Evolutionary conservation across 805 yeast species (phyloP).

Genomic region (Starmerella ratchasimensis): DNA sequence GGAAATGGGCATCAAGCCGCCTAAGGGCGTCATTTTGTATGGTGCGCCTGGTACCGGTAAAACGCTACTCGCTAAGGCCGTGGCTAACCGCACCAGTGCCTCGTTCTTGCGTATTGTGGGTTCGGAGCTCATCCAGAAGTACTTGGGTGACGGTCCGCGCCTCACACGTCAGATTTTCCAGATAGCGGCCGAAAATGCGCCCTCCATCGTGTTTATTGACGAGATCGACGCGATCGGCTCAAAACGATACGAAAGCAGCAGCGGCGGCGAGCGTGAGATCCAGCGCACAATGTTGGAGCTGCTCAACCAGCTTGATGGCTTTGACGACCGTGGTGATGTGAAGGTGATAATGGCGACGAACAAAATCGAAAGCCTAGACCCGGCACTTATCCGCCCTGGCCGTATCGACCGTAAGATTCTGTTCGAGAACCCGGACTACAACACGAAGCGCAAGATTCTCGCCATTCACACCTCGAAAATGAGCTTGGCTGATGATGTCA

Average conservation of each 20-base stretch:
- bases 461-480: conserved; percentile 85
- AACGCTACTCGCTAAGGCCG: conserved; percentile 90
- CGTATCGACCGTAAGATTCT: conserved; percentile 91
- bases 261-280: conserved; percentile 95
- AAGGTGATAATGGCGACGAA: conserved; percentile 98
- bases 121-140: conserved; percentile 90
- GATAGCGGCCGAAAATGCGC: conserved; percentile 93
- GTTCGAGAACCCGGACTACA: conserved; percentile 90
- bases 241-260: conserved; percentile 79
- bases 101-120: conserved; percentile 94
- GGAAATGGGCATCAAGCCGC: conserved; percentile 98
- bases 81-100: conserved; percentile 94
- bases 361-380: conserved; percentile 85
- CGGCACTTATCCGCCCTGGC: conserved; percentile 93
- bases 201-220: conserved; percentile 95
- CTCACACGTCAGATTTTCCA: conserved; percentile 87
- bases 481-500: conserved; percentile 79
- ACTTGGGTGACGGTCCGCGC: conserved; percentile 95
- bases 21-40: conserved; percentile 91
- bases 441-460: conserved; percentile 84
- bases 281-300: conserved; percentile 96
- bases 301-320: conserved; percentile 89
- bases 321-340: conserved; percentile 93
- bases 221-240: conserved; percentile 99
- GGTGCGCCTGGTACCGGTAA: conserved; percentile 99